phyloP scores from a whole-genome alignment of 768 basidiomycete genomes.

The Rhizopogon salebrosus region DNA sequence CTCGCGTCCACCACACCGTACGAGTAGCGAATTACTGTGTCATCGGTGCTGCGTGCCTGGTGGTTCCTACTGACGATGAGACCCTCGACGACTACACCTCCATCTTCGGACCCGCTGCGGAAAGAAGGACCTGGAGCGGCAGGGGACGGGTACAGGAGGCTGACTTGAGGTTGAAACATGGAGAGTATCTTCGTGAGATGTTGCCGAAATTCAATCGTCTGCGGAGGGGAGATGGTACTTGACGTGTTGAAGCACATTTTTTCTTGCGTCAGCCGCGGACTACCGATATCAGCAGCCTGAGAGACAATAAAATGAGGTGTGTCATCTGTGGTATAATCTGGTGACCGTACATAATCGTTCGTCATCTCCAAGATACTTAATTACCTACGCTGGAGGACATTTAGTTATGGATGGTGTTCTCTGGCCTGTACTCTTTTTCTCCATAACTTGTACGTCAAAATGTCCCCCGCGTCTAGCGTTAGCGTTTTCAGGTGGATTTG shows the following conservation, averaged over 20 bases:
- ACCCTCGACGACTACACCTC: conserved; percentile 78
- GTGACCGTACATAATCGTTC: not conserved
- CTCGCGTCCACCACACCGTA: conserved; percentile 80
- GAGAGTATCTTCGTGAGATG: conserved; percentile 90
- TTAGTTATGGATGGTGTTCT: not conserved
- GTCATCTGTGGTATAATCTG: not conserved
- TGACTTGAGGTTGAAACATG: conserved; percentile 81
- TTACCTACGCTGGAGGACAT: not conserved
- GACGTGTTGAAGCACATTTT: not conserved
- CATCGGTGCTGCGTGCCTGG: conserved; percentile 74
- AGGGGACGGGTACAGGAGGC: conserved; percentile 78
- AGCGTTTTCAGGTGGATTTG: no score
- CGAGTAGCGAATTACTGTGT: conserved; percentile 76
- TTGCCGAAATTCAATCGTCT: conserved; percentile 83
- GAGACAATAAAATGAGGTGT: no score
- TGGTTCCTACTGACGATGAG: conserved; percentile 77
- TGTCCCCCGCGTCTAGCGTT: not conserved
- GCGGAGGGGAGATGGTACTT: conserved; percentile 20
- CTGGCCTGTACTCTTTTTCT: not conserved
- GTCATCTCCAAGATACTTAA: not conserved
- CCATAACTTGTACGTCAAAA: not conserved
- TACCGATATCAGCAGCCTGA: not conserved
- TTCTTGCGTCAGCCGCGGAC: not conserved
- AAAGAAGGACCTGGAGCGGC: conserved; percentile 81
- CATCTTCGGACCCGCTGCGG: conserved; percentile 71